Evolutionary conservation across 179 eudicot species (phyloP).

Genomic region (Sideroxylon spinosum): DNA sequence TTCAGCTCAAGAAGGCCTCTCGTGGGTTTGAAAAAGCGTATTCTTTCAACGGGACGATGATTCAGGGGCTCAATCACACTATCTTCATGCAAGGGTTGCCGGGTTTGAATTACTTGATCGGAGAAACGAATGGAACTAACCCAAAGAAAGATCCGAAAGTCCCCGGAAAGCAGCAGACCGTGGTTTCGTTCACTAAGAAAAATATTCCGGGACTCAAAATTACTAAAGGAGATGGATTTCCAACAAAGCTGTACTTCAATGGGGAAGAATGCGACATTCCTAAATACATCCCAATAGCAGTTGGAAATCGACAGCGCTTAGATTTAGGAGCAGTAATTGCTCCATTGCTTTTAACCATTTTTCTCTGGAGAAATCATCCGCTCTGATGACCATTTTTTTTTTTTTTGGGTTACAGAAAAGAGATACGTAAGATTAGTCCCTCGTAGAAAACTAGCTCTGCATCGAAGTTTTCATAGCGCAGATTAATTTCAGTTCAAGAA

Average conservation of each 20-base stretch:
- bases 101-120: constrained; percentile 52
- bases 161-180: constrained; percentile 85
- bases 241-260: constrained; percentile 54
- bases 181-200: constrained; percentile 64
- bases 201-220: constrained; percentile 42
- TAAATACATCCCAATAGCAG: constrained; percentile 38
- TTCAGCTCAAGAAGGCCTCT: constrained; percentile 42
- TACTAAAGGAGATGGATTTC: constrained; percentile 48
- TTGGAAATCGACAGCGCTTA: constrained; percentile 19
- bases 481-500: neutral
- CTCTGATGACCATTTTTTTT: neutral
- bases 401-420: no score
- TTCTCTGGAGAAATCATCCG: neutral
- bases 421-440: neutral
- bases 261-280: constrained; percentile 94
- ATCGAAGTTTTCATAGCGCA: neutral
- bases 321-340: neutral
- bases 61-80: constrained; percentile 36
- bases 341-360: neutral
- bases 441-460: neutral
- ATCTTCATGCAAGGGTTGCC: constrained; percentile 54
- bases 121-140: constrained; percentile 26
- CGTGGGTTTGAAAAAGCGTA: constrained; percentile 51
- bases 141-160: constrained; percentile 36
- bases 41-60: constrained; percentile 57